Evolutionary conservation across 805 yeast genomes (phyloP).

Genomic region (Wickerhamiella siamensis): DNA sequence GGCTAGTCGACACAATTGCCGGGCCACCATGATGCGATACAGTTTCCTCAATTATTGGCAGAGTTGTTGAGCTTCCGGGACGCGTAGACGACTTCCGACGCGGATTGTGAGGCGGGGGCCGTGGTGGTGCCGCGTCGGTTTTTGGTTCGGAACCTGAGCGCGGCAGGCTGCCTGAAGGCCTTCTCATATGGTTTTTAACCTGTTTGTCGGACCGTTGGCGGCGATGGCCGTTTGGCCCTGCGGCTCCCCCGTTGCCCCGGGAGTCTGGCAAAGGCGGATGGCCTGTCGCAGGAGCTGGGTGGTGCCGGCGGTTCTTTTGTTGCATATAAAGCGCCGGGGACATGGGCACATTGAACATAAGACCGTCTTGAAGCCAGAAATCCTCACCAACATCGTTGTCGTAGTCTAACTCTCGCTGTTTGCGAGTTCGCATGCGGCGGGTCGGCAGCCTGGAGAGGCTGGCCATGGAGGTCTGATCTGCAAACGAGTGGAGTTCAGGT

Average conservation of each 20-base stretch:
- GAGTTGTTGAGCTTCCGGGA: background rate
- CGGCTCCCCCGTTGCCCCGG: no score
- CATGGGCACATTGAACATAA: constrained; percentile 51
- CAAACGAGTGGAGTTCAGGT: background rate
- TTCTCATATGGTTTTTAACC: background rate
- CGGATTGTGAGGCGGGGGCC: background rate
- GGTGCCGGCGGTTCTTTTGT: constrained; percentile 10
- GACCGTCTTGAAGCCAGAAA: constrained; percentile 37
- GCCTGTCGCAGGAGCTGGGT: background rate
- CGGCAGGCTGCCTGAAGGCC: background rate
- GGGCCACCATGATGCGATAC: background rate
- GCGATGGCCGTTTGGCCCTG: background rate
- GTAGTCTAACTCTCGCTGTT: constrained; percentile 23
- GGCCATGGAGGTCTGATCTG: constrained; percentile 19
- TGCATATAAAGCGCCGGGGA: constrained; percentile 37
- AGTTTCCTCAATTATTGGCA: background rate
- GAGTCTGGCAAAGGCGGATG: no score
- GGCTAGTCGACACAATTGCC: background rate
- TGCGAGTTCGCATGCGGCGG: constrained; percentile 8
- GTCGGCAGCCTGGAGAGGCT: constrained; percentile 14
- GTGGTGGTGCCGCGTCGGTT: background rate
- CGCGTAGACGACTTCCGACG: background rate
- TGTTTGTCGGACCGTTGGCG: background rate
- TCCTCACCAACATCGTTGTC: constrained; percentile 36
- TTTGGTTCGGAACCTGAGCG: no score